Percentiles rank a stretch among this genome's conserved stretches.
Evolutionary conservation across 192 early-diverging fungal genomes (phyloP).

Genomic region (Backusella luteola): DNA sequence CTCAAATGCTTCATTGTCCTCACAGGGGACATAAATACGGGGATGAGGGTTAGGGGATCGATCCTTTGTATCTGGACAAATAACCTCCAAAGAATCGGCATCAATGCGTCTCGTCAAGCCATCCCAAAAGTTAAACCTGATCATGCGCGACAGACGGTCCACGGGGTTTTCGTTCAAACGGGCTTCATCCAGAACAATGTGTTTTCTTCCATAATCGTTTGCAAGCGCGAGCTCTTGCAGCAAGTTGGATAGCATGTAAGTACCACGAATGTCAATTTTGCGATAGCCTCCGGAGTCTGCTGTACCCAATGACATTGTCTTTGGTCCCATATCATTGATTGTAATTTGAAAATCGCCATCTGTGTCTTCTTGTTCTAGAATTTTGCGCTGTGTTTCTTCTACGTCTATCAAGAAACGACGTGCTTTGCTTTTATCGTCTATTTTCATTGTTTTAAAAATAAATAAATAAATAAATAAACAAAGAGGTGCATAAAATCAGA

Average conservation of each 20-base stretch:
- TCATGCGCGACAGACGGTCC: slow-evolving; percentile 83
- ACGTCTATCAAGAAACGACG: slow-evolving; percentile 87
- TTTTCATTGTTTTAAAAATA: background rate
- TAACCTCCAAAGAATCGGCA: slow-evolving; percentile 80
- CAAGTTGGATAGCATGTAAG: slow-evolving; percentile 92
- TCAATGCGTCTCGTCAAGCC: slow-evolving; percentile 84
- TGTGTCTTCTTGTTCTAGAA: slow-evolving; percentile 94
- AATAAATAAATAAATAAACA: too few species aligned
- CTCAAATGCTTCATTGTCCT: slow-evolving; percentile 69
- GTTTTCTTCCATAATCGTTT: slow-evolving; percentile 77
- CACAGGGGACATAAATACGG: slow-evolving; percentile 91
- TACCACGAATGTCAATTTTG: slow-evolving; percentile 89
- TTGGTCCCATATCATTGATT: slow-evolving; percentile 88
- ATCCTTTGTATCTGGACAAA: slow-evolving; percentile 93
- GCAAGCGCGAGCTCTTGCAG: slow-evolving; percentile 94
- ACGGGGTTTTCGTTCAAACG: slow-evolving; percentile 93
- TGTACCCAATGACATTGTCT: slow-evolving; percentile 82
- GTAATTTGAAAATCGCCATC: slow-evolving; percentile 96
- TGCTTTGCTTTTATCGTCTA: slow-evolving; percentile 63
- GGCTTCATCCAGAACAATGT: slow-evolving; percentile 86
- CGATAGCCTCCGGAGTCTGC: slow-evolving; percentile 83
- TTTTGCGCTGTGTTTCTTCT: slow-evolving; percentile 67
- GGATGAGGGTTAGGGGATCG: slow-evolving; percentile 67
- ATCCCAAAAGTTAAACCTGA: slow-evolving; percentile 94
- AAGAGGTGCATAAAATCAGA: too few species aligned